Evolutionary conservation across 2,329 filamentous ascomycete species (phyloP).

Genomic region (Aaosphaeria pasadenensis): DNA sequence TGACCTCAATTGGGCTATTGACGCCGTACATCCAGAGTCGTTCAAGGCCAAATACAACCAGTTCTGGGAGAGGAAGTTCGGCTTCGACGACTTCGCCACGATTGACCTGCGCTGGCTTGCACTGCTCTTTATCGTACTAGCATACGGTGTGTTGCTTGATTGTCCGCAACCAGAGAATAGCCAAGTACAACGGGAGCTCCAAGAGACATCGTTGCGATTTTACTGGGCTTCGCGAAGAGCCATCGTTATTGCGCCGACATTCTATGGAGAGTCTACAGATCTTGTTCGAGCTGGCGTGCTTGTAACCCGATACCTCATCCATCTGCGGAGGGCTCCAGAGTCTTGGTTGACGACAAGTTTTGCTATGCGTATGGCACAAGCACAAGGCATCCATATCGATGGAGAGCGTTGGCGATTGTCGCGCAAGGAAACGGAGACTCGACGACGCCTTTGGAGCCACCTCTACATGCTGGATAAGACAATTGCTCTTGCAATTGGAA

Average conservation of each 20-base stretch:
- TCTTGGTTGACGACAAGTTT: slow-evolving; percentile 44
- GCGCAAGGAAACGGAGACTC: slow-evolving; percentile 35
- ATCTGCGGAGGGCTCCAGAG: slow-evolving; percentile 38
- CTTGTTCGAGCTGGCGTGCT: slow-evolving; percentile 41
- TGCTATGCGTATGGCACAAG: slow-evolving; percentile 44
- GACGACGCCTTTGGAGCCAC: slow-evolving; percentile 40
- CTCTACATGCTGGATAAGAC: slow-evolving; percentile 41
- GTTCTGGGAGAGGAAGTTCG: slow-evolving; percentile 41
- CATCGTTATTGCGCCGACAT: slow-evolving; percentile 43
- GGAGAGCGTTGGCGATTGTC: slow-evolving; percentile 40
- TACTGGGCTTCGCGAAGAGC: slow-evolving; percentile 41
- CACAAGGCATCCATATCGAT: slow-evolving; percentile 45
- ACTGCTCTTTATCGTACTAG: slow-evolving; percentile 41
- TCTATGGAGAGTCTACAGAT: slow-evolving; percentile 42
- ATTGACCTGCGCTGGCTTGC: slow-evolving; percentile 44
- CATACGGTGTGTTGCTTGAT: slow-evolving; percentile 39
- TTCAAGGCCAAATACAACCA: slow-evolving; percentile 37
- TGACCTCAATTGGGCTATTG: slow-evolving; percentile 38
- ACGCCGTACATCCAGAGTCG: slow-evolving; percentile 33
- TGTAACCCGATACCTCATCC: slow-evolving; percentile 41
- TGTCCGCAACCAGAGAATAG: slow-evolving; percentile 27
- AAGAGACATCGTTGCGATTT: slow-evolving; percentile 41
- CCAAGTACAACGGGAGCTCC: slow-evolving; percentile 35
- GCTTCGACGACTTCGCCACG: slow-evolving; percentile 39
- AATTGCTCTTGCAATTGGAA: slow-evolving; percentile 41